These are phyloP conservation scores for Amaranthus hypochondriacus DNA, from an alignment of 148 eudicot species.

Conservation along the genomic window DNA sequence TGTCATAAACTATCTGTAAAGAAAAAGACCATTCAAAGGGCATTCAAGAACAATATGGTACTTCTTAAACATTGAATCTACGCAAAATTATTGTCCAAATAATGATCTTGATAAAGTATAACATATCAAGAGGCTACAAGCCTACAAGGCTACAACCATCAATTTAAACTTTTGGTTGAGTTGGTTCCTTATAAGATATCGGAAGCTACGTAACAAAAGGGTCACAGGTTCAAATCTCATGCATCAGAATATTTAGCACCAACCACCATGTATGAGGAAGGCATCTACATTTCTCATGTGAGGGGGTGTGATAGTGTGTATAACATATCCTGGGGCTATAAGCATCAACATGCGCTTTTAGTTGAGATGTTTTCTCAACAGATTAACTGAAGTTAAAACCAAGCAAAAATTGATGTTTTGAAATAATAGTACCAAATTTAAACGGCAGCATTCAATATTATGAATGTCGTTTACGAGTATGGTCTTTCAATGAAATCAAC, in stretches of 20 bases:
- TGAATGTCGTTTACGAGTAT: background rate
- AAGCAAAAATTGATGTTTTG: too few species aligned
- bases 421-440: too few species aligned
- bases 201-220: too few species aligned
- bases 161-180: too few species aligned
- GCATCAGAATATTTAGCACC: too few species aligned
- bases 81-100: background rate
- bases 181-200: too few species aligned
- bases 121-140: too few species aligned
- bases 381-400: background rate
- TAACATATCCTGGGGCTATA: background rate
- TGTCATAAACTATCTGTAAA: slow-evolving; percentile 46
- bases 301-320: background rate
- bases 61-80: background rate
- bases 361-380: background rate
- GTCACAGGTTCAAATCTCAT: too few species aligned
- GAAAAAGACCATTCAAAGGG: background rate
- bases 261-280: too few species aligned
- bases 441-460: background rate
- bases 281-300: too few species aligned
- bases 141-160: too few species aligned
- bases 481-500: background rate
- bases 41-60: background rate
- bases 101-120: background rate
- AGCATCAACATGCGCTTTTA: background rate